Base-by-base conservation (phyloP, 805 yeast genomes). In the Torulaspora quercuum region DNA sequence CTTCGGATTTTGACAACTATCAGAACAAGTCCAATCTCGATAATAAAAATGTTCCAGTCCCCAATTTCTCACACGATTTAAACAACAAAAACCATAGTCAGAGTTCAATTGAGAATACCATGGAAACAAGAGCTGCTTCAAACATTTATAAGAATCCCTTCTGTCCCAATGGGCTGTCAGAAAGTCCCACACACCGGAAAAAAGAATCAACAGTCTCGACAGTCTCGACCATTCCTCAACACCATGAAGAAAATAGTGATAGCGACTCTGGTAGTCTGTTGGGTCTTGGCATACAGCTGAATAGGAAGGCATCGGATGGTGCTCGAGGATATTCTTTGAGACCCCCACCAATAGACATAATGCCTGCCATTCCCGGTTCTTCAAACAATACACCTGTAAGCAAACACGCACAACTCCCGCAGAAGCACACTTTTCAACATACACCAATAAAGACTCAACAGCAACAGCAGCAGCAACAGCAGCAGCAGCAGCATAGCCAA, bases 291-390 rank as follows among this genome's bases (percentile, higher is more conserved):
- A 34, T 51, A 21, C 45, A 44, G 23, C 30, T 35, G 18, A 42
- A 36, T 12, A 20, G 31, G 8, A 21, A 33, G 14, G 8, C 34
- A 11, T 17, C 29, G 9, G 19, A 44, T 17, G 18, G 23, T n/a
- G 8, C 22, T 10, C 38, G 36, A 15, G 30, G 38, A 9, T 42
- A 39, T 22, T 21, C 41, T 3, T 22, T 39, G 14, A 41, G 41
- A 22, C 45, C 53, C 3, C 51, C 50, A 14, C 48, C 45, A 4
- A 17, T 53, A 8, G 46, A 48, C 19, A 31, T 47, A 4, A 15
- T 55, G 28, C 58, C 62, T 4, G 39, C 58, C 2, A 56, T 57
- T 5, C 61, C 60, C 6, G 59, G 59, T 17, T 58, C 63, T 5
- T 40, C 45, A 9, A 48, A 44, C 5, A 53, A 49, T 25, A 58